Conservation (phyloP, 2,329 filamentous ascomycete genomes). For the Xylaria sp. region DNA sequence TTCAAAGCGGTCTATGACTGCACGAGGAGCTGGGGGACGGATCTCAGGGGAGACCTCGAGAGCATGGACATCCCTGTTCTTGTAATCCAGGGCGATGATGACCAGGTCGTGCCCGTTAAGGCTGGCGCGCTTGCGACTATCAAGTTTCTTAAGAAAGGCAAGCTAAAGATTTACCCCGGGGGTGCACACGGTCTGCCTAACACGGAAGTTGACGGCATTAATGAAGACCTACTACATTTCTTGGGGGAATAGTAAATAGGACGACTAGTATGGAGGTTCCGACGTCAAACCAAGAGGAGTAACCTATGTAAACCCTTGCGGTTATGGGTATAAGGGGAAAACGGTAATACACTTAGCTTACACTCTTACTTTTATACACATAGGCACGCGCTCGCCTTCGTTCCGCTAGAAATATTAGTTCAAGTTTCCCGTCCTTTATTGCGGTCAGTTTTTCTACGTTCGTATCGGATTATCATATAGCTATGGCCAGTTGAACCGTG, state of each 20-base stretch:
- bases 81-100: neutral
- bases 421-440: no score
- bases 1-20: neutral
- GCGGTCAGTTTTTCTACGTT: no score
- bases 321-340: no score
- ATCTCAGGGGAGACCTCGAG: conserved; percentile 2
- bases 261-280: neutral
- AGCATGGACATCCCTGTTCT: neutral
- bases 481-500: no score
- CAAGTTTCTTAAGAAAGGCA: neutral
- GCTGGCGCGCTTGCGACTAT: conserved; percentile 1
- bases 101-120: neutral
- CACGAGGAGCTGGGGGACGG: neutral
- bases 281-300: neutral
- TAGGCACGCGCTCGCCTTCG: no score
- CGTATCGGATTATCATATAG: no score
- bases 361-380: no score
- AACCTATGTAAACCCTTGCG: no score
- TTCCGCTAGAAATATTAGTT: no score
- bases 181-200: neutral
- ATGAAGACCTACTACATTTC: neutral
- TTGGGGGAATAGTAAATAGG: neutral
- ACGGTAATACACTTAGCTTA: no score
- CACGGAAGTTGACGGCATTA: neutral
- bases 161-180: conserved; percentile 1